Base-by-base conservation (phyloP, 768 basidiomycete species). In the Mycena sanguinolenta region DNA sequence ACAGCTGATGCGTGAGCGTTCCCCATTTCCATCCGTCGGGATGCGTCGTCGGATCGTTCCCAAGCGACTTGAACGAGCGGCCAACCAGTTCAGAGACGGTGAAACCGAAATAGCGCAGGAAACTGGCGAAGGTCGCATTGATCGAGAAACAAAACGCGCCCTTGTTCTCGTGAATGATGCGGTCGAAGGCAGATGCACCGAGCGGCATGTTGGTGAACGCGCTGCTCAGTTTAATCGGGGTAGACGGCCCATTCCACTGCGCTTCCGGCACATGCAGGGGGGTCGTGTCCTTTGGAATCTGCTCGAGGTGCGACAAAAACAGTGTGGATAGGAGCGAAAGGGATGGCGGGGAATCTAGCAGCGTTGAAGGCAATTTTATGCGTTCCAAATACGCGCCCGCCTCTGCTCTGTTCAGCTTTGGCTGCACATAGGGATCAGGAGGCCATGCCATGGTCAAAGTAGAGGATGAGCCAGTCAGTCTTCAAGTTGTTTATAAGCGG, bases 21-120 rank as follows among this genome's bases (percentile, higher is more conserved):
- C 72, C 72, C 72, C 72, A 73, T 23, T 70, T 70, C 61, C 61
- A 73, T 5, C 72, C 72, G 60, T 73, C 72, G 5, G 72, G 59
- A 28, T 73, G 72, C 36, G 65, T 64, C 50, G 17, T 25, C 30
- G 72, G 72, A 34, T 73, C 68, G 28, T 73, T 73, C 8, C 65
- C 69, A 2, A 73, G 57, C 39, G 68, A 70, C 42, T 63, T 60
- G 61, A 69, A 73, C 32, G 68, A 54, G 8, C 72, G 72, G 13
- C 54, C 72, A 6, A 64, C 68, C 14, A 73, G 46, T 28, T 73
- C 72, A 14, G 72, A 73, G 52, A 70, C 38, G 2, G 50, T 55
- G 36, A 73, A 73, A 3, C 68, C 72, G 19, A 73, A 70, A 32
- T 52, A 65, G 1, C 72, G 68, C 5, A 73, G 65, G 27, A 73